A percentile compares a stretch with the other conserved stretches of the same genome.
These are phyloP conservation scores for Epichloe amarillans DNA, from an alignment of 2,329 filamentous ascomycete genomes.

Conservation along the genomic window DNA sequence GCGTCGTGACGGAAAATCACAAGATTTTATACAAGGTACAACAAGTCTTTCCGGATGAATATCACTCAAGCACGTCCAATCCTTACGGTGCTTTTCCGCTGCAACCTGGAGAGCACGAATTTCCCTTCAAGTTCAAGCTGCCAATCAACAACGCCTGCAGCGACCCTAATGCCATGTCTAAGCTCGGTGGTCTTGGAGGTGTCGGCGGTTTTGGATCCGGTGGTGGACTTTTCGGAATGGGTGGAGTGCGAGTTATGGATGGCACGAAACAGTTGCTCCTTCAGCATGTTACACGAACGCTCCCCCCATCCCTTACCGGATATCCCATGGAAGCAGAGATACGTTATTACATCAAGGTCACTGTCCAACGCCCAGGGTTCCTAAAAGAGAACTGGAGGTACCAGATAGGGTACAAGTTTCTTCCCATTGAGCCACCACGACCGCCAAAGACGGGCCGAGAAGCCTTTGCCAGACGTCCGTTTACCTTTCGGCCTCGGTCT, in stretches of 20 bases:
- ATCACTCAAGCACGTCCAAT: conserved; percentile 25
- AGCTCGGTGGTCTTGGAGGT: conserved; percentile 39
- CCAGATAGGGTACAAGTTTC: conserved; percentile 62
- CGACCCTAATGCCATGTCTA: conserved; percentile 37
- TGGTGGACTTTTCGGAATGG: conserved; percentile 32
- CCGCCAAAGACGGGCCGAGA: conserved; percentile 56
- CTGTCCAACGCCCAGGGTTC: conserved; percentile 73
- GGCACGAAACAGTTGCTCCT: conserved; percentile 49
- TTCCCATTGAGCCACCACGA: conserved; percentile 83
- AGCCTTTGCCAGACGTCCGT: conserved; percentile 66
- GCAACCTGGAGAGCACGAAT: conserved; percentile 58
- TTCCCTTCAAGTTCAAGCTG: conserved; percentile 67
- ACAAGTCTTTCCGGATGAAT: conserved; percentile 56
- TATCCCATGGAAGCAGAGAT: conserved; percentile 83
- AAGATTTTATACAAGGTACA: conserved; percentile 65
- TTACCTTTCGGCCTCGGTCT: conserved; percentile 36
- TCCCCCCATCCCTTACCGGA: conserved; percentile 80
- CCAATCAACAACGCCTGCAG: conserved; percentile 63
- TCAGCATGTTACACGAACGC: conserved; percentile 65
- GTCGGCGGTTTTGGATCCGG: conserved; percentile 36
- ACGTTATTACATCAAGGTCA: conserved; percentile 91
- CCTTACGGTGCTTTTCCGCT: conserved; percentile 42
- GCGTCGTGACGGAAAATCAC: conserved; percentile 43
- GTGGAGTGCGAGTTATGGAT: conserved; percentile 46
- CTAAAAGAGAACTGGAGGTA: conserved; percentile 81